Conservation (phyloP, 495 filamentous ascomycete genomes). For the Penicillium riverlandense region DNA sequence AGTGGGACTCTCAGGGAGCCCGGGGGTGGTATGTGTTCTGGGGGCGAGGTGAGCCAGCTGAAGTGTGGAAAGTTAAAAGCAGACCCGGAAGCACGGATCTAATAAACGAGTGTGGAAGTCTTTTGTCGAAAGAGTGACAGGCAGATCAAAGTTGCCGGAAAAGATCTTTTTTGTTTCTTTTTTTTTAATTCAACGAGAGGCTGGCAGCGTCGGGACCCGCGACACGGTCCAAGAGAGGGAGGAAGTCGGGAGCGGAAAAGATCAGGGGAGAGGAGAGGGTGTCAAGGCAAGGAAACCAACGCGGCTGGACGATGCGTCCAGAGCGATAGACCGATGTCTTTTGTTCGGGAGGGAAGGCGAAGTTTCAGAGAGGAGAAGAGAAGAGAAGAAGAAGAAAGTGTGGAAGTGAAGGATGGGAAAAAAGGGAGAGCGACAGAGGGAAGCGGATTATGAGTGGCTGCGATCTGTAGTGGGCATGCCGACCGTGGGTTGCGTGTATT, state of each 20-base stretch:
- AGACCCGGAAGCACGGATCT: too few relatives aligned
- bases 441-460: slow-evolving; percentile 1
- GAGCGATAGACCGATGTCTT: slow-evolving; percentile 12
- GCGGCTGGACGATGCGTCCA: slow-evolving; percentile 23
- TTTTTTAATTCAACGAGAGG: slow-evolving; percentile 18
- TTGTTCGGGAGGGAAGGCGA: slow-evolving; percentile 1
- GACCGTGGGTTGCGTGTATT: neutral
- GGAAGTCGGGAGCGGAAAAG: slow-evolving; percentile 3
- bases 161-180: too few relatives aligned
- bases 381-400: slow-evolving; percentile 5
- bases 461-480: neutral
- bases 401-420: neutral
- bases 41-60: neutral
- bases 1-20: neutral
- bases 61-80: too few relatives aligned
- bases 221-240: slow-evolving; percentile 21
- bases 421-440: slow-evolving; percentile 1
- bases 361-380: slow-evolving; percentile 5
- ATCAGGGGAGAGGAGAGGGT: slow-evolving; percentile 1
- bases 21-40: slow-evolving; percentile 1
- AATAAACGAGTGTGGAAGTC: too few relatives aligned
- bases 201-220: slow-evolving; percentile 31
- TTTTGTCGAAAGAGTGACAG: slow-evolving; percentile 15
- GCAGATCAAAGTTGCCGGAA: slow-evolving; percentile 18
- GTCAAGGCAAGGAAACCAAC: slow-evolving; percentile 4